These are phyloP conservation scores for Bipolaris bicolor DNA, from an alignment of 2,329 filamentous ascomycete genomes.

Conservation along the genomic window DNA sequence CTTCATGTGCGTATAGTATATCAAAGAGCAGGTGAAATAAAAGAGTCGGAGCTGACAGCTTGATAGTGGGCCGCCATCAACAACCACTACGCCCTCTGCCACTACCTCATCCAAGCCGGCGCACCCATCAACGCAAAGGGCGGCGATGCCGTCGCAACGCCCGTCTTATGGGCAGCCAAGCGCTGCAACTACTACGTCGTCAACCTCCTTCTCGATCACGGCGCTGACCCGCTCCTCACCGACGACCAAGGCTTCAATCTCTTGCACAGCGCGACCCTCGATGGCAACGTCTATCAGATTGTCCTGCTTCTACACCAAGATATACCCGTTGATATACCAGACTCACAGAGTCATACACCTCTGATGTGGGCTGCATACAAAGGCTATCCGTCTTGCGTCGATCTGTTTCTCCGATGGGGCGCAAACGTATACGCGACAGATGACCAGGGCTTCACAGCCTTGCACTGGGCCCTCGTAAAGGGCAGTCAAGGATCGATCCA, in stretches of 20 bases:
- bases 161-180: constrained; percentile 96
- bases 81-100: constrained; percentile 96
- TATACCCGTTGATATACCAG: constrained; percentile 89
- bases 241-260: constrained; percentile 98
- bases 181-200: constrained; percentile 96
- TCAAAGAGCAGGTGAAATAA: no score
- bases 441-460: constrained; percentile 89
- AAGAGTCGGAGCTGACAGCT: constrained; percentile 13
- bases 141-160: constrained; percentile 91
- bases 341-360: constrained; percentile 88
- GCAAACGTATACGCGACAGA: constrained; percentile 90
- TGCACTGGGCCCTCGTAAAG: constrained; percentile 97
- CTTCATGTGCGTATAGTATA: constrained; percentile 71
- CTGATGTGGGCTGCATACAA: constrained; percentile 99
- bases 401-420: constrained; percentile 91
- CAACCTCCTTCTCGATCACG: constrained; percentile 86
- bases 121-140: constrained; percentile 95
- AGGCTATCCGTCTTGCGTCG: constrained; percentile 89
- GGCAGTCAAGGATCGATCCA: constrained; percentile 87
- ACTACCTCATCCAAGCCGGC: constrained; percentile 84
- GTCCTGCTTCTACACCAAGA: constrained; percentile 91
- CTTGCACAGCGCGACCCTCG: constrained; percentile 94
- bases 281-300: constrained; percentile 90
- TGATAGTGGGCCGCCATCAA: constrained; percentile 96
- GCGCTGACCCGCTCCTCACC: constrained; percentile 88